Percentiles rank a stretch among this genome's conserved stretches.
Evolutionary conservation across 495 filamentous ascomycete species (phyloP).

Genomic region (Xeromyces bisporus): DNA sequence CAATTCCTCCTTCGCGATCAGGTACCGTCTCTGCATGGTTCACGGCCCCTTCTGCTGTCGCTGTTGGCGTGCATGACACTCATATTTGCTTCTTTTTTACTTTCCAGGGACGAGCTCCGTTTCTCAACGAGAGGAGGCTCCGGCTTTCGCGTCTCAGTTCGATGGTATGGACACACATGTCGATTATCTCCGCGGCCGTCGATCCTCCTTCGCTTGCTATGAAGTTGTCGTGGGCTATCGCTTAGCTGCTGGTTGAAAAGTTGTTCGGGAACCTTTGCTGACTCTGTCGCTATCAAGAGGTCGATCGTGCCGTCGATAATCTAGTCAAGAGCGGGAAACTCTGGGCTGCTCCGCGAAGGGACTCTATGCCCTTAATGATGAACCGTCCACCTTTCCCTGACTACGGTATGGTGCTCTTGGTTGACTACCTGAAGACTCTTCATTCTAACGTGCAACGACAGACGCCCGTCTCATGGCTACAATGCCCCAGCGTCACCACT

Average conservation of each 20-base stretch:
- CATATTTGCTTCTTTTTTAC: conserved; percentile 5
- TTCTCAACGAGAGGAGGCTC: conserved; percentile 57
- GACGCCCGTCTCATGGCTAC: conserved; percentile 32
- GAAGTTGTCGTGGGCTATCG: neutral
- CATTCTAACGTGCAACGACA: conserved; percentile 17
- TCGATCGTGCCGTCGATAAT: conserved; percentile 91
- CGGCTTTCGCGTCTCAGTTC: conserved; percentile 76
- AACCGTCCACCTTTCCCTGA: conserved; percentile 45
- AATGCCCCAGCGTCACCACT: conserved; percentile 54
- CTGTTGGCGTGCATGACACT: neutral
- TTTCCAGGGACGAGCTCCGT: conserved; percentile 56
- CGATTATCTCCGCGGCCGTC: neutral
- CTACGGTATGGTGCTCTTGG: conserved; percentile 27
- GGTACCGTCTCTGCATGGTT: conserved; percentile 33
- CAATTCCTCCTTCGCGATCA: conserved; percentile 70
- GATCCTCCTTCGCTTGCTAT: neutral
- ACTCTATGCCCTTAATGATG: conserved; percentile 62
- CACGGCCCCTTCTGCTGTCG: no score
- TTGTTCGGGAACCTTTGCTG: no score
- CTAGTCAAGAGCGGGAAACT: conserved; percentile 90
- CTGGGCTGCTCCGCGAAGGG: conserved; percentile 66
- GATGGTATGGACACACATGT: conserved; percentile 48
- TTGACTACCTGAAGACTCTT: conserved; percentile 1
- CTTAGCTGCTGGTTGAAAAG: neutral
- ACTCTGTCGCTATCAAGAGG: no score